Evolutionary conservation across 2,329 filamentous ascomycete genomes (phyloP).

Genomic region (Pestalotiopsis fici): DNA sequence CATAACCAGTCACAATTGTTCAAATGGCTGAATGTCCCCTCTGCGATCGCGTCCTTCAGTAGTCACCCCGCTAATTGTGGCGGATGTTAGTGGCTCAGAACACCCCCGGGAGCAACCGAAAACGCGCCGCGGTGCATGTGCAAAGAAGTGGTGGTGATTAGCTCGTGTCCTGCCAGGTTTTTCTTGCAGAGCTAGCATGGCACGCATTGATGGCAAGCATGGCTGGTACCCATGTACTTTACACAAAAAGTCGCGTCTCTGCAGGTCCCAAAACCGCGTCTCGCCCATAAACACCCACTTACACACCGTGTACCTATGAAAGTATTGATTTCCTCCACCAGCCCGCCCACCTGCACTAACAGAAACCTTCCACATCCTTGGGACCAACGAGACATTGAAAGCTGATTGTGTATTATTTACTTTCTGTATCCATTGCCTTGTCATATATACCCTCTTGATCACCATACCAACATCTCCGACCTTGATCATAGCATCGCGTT

Average conservation of each 20-base stretch:
- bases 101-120: background rate
- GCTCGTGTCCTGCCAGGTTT: background rate
- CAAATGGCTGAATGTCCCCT: background rate
- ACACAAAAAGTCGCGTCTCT: background rate
- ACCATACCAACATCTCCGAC: background rate
- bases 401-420: background rate
- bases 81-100: background rate
- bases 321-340: background rate
- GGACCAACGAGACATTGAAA: background rate
- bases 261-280: background rate
- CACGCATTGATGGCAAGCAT: too few relatives aligned
- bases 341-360: background rate
- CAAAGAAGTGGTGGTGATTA: background rate
- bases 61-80: background rate
- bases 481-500: background rate
- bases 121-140: background rate
- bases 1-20: too few relatives aligned
- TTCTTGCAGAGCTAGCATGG: background rate
- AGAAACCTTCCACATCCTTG: conserved; percentile 1
- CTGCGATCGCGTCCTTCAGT: background rate
- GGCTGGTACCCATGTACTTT: background rate
- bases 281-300: conserved; percentile 6
- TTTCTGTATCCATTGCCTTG: background rate
- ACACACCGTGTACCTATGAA: background rate
- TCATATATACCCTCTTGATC: background rate